These are phyloP conservation scores for Pyrenopolyporus hunteri DNA, from an alignment of 495 filamentous ascomycete genomes.

Conservation along the genomic window DNA sequence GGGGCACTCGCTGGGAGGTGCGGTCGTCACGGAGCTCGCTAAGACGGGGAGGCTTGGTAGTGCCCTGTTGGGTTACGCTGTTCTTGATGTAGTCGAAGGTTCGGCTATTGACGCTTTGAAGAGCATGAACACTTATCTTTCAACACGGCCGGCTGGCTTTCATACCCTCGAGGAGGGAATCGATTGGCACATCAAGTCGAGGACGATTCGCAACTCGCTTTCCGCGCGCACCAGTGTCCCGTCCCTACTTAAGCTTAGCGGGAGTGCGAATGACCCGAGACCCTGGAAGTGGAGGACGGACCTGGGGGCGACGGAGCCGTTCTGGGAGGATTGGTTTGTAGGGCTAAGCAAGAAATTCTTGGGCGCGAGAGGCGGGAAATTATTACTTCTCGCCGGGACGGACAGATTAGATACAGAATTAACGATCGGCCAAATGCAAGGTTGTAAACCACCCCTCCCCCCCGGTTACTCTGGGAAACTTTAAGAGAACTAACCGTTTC, in stretches of 20 bases:
- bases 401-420: constrained; percentile 93
- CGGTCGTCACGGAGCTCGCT: constrained; percentile 87
- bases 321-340: constrained; percentile 93
- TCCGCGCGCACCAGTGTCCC: constrained; percentile 90
- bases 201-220: constrained; percentile 81
- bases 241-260: constrained; percentile 65
- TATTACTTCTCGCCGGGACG: constrained; percentile 89
- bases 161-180: constrained; percentile 75
- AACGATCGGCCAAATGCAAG: constrained; percentile 98
- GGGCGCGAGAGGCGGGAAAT: constrained; percentile 79
- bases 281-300: constrained; percentile 88
- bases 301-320: constrained; percentile 80
- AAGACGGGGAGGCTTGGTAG: constrained; percentile 66
- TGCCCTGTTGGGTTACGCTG: constrained; percentile 81
- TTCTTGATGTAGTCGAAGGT: constrained; percentile 95
- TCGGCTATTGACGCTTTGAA: constrained; percentile 86
- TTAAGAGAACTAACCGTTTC: constrained; percentile 6
- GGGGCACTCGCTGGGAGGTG: constrained; percentile 96
- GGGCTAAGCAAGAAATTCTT: constrained; percentile 91
- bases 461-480: not conserved
- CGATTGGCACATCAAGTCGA: constrained; percentile 92
- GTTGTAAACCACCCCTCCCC: constrained; percentile 56
- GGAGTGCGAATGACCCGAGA: constrained; percentile 42
- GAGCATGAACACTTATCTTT: constrained; percentile 91
- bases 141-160: constrained; percentile 81